Evolutionary conservation across 306 rosid genomes (phyloP).

Genomic region (Geum urbanum): DNA sequence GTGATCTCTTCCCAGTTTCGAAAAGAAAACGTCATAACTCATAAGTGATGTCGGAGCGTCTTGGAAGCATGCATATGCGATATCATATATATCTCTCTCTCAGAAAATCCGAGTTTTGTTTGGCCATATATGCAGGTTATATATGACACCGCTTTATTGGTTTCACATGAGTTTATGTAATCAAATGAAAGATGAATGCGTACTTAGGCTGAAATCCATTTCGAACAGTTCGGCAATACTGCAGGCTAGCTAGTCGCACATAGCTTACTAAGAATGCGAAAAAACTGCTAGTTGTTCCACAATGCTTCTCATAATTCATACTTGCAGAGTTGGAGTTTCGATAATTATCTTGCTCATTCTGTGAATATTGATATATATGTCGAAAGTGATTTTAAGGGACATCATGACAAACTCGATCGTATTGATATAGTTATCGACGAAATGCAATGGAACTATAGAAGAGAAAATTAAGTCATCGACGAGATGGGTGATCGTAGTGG

Average conservation of each 20-base stretch:
- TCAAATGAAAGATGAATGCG: background rate
- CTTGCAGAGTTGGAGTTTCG: background rate
- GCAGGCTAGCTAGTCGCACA: no score
- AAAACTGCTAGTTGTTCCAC: background rate
- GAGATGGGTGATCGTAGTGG: no score
- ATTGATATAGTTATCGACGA: no score
- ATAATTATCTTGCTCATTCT: background rate
- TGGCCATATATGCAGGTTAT: background rate
- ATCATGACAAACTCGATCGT: background rate
- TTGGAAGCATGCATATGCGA: background rate
- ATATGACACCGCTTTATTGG: background rate
- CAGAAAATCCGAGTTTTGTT: background rate
- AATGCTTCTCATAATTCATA: background rate
- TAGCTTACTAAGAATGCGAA: background rate
- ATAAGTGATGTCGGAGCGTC: slow-evolving; percentile 1
- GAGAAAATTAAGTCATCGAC: no score
- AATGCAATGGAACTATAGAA: no score
- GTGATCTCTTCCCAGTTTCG: background rate
- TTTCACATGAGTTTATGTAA: background rate
- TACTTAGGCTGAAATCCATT: background rate
- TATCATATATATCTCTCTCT: background rate
- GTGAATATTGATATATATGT: background rate
- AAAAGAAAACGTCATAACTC: background rate
- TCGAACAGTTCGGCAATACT: no score
- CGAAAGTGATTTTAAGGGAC: background rate